phyloP scores from a whole-genome alignment of 768 basidiomycete genomes.

The Favolaschia claudopus region DNA sequence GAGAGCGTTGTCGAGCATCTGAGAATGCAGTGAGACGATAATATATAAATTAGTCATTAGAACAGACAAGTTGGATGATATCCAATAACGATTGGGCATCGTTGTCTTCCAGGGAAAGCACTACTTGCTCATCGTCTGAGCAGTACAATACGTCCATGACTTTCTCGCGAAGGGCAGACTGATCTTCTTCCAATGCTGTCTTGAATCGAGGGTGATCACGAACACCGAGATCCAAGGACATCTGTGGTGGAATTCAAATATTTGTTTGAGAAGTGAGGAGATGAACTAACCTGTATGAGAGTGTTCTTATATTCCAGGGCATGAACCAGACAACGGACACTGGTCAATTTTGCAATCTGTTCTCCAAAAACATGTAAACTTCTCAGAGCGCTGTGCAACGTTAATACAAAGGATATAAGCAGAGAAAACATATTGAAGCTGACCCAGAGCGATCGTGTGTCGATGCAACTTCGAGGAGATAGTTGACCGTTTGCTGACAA shows the following conservation, averaged over 20 bases:
- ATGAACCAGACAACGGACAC: neutral
- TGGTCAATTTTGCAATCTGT: neutral
- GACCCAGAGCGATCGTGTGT: no score
- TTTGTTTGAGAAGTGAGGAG: neutral
- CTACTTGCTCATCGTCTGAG: slow-evolving; percentile 11
- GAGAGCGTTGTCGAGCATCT: slow-evolving; percentile 11
- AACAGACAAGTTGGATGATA: slow-evolving; percentile 20
- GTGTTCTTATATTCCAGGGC: slow-evolving; percentile 5
- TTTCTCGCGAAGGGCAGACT: neutral
- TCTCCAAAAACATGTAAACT: neutral
- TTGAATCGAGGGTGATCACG: slow-evolving; percentile 2
- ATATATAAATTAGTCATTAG: neutral
- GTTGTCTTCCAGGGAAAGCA: slow-evolving; percentile 18
- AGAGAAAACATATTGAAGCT: no score
- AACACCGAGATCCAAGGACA: slow-evolving; percentile 4
- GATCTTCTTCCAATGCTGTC: slow-evolving; percentile 12
- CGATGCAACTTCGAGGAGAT: neutral
- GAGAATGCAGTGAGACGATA: neutral
- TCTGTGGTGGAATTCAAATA: neutral
- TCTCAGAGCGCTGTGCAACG: neutral
- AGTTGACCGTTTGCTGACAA: neutral
- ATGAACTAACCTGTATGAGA: neutral
- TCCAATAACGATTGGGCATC: slow-evolving; percentile 22
- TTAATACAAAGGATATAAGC: no score
- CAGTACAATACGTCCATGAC: slow-evolving; percentile 16